phyloP scores from a whole-genome alignment of 768 basidiomycete species.

The Lentinula detonsa region DNA sequence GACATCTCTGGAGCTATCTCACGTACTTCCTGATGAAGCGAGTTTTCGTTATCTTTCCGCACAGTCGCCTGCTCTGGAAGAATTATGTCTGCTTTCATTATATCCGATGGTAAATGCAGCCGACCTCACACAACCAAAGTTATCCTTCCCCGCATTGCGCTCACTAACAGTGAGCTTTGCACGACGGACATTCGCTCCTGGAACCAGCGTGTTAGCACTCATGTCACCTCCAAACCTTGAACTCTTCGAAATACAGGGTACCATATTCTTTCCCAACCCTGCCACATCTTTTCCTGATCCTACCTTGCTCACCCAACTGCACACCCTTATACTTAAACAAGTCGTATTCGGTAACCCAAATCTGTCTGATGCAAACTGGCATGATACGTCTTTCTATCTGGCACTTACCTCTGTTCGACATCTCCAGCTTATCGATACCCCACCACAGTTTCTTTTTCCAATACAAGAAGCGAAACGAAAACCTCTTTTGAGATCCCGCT shows the following conservation, averaged over 20 bases:
- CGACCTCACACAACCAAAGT: neutral
- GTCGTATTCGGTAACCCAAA: neutral
- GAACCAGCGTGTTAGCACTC: neutral
- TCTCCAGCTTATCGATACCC: slow-evolving; percentile 3
- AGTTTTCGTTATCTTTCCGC: neutral
- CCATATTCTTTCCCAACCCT: neutral
- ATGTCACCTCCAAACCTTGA: slow-evolving; percentile 5
- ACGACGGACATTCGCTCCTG: neutral
- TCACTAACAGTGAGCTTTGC: slow-evolving; percentile 3
- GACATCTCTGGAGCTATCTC: neutral
- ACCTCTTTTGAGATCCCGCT: slow-evolving; percentile 1
- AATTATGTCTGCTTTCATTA: neutral
- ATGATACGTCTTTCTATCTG: neutral
- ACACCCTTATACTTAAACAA: slow-evolving; percentile 1
- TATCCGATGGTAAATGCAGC: neutral
- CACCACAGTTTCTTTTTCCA: neutral
- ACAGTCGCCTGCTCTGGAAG: neutral
- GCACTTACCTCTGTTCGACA: slow-evolving; percentile 2
- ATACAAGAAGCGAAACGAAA: neutral
- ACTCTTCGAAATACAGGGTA: slow-evolving; percentile 1
- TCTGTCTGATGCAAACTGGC: neutral
- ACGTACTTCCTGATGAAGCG: neutral
- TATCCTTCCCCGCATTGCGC: neutral
- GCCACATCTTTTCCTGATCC: neutral
- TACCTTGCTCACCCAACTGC: neutral